Conservation (phyloP, 73 alveolate species). For the Paramecium biaurelia region DNA sequence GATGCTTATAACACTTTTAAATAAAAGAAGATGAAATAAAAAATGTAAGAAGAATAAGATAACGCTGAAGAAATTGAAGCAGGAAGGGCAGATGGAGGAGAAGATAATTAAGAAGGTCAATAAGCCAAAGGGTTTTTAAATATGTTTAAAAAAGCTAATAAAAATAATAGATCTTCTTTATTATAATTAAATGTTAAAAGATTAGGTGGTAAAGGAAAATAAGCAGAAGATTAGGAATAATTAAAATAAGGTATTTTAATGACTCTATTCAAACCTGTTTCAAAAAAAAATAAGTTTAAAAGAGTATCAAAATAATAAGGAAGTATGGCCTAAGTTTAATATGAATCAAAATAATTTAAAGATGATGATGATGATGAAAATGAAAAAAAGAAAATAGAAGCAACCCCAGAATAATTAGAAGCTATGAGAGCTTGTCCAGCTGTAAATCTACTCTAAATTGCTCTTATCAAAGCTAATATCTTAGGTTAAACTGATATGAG, state of each 20-base stretch:
- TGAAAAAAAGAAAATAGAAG: conserved; percentile 20
- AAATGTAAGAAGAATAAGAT: background rate
- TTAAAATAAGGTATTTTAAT: background rate
- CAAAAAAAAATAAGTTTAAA: background rate
- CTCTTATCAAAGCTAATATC: background rate
- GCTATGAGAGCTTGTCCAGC: conserved; percentile 20
- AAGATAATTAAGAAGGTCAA: background rate
- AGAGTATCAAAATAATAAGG: conserved; percentile 20
- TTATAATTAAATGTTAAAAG: background rate
- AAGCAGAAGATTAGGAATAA: background rate
- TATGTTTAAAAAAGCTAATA: background rate
- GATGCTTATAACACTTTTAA: background rate
- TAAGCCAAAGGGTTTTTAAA: background rate
- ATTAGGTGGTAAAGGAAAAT: background rate
- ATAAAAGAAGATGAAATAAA: background rate
- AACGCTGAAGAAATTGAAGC: conserved; percentile 5
- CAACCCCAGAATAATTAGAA: background rate
- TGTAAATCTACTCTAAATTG: background rate
- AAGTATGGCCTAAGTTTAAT: background rate
- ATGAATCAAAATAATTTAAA: background rate
- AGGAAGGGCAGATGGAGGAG: background rate
- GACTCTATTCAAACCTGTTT: background rate
- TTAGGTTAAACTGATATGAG: background rate
- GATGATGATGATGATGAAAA: background rate
- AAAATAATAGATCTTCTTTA: background rate